phyloP scores from a whole-genome alignment of 345 rosid genomes.

The Isatis tinctoria region DNA sequence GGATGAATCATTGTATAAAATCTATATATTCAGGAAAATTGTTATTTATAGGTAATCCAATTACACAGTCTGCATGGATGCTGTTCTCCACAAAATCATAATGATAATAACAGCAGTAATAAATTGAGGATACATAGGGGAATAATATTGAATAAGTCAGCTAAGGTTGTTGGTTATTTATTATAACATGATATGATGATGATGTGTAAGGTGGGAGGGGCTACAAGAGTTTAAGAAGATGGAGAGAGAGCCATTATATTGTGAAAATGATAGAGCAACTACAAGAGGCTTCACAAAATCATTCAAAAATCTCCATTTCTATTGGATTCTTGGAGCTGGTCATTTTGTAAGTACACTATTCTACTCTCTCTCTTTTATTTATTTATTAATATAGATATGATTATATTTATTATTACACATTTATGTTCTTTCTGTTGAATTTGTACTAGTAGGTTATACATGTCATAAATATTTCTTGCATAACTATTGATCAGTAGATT shows the following conservation, averaged over 20 bases:
- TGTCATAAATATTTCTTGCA: background rate
- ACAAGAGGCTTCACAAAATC: constrained; percentile 66
- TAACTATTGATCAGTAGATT: background rate
- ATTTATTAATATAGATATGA: background rate
- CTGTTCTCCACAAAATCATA: background rate
- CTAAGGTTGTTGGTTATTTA: constrained; percentile 13
- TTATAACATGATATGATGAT: background rate
- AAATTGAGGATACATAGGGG: background rate
- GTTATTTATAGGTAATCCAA: background rate
- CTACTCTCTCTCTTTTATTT: background rate
- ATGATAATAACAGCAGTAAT: background rate
- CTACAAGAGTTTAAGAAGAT: constrained; percentile 36
- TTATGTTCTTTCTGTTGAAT: background rate
- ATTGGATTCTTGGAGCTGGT: constrained; percentile 97
- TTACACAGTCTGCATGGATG: background rate
- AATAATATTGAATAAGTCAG: background rate
- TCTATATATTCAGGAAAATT: background rate
- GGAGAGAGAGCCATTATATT: constrained; percentile 52
- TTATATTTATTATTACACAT: background rate
- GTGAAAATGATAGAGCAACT: constrained; percentile 44
- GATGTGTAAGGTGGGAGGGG: constrained; percentile 70
- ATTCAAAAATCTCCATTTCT: constrained; percentile 68
- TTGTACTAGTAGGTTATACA: background rate
- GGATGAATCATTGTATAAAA: background rate
- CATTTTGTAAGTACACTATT: constrained; percentile 70